phyloP scores from a whole-genome alignment of 345 rosid species.

The Arabis alpina region DNA sequence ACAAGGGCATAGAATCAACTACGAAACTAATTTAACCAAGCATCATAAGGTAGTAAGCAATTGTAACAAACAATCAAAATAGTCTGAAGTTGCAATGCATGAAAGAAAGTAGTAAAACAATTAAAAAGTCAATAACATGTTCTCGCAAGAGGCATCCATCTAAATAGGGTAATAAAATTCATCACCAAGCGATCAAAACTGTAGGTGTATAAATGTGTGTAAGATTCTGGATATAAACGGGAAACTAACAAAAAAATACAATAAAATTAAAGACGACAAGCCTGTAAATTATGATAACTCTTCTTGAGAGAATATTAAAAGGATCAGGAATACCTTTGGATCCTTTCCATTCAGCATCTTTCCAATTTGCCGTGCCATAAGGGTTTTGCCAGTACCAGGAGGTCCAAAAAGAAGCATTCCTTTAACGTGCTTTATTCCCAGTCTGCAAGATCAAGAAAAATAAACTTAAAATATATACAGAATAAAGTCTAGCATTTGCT shows the following conservation, averaged over 20 bases:
- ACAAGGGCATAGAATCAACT: slow-evolving; percentile 24
- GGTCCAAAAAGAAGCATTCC: slow-evolving; percentile 99
- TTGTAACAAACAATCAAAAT: slow-evolving; percentile 2
- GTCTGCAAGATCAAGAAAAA: slow-evolving; percentile 57
- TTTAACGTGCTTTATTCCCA: slow-evolving; percentile 98
- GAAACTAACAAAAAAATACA: background rate
- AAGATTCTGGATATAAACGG: background rate
- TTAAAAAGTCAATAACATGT: background rate
- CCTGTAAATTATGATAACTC: slow-evolving; percentile 14
- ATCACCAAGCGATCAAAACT: slow-evolving; percentile 2
- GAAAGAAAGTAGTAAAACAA: slow-evolving; percentile 13
- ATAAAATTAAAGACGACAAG: slow-evolving; percentile 11
- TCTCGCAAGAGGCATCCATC: background rate
- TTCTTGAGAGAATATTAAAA: slow-evolving; percentile 6
- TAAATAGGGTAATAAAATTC: slow-evolving; percentile 6
- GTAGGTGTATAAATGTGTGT: background rate
- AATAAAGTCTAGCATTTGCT: slow-evolving; percentile 22
- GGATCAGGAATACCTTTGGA: slow-evolving; percentile 75
- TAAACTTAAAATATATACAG: slow-evolving; percentile 24
- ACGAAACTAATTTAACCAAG: slow-evolving; percentile 8
- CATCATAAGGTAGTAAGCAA: slow-evolving; percentile 2
- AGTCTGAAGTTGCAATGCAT: slow-evolving; percentile 3
- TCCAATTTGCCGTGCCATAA: slow-evolving; percentile 99
- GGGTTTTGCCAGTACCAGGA: slow-evolving; percentile 99
- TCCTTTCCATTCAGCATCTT: slow-evolving; percentile 98